Evolutionary conservation across 1,284 basidiomycete genomes (phyloP).

Genomic region (Microbotryum violaceum): DNA sequence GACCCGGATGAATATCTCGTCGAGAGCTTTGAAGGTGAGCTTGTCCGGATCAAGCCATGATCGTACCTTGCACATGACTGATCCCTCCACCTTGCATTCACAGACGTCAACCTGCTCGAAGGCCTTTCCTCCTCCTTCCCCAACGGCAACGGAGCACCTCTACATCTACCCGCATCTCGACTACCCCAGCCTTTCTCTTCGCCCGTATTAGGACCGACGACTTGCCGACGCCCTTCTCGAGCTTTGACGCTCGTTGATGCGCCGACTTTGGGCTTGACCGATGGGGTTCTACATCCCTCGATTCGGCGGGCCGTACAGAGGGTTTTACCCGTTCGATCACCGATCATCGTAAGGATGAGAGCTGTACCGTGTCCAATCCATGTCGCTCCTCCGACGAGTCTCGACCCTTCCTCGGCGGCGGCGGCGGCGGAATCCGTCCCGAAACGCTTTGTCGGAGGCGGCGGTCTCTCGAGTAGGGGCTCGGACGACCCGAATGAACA

Average conservation of each 20-base stretch:
- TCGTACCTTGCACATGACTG: too few relatives aligned
- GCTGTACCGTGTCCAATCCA: conserved; percentile 15
- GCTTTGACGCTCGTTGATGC: too few relatives aligned
- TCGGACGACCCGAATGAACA: background rate
- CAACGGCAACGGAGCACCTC: background rate
- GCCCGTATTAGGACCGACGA: background rate
- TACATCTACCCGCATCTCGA: conserved; percentile 22
- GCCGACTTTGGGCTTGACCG: background rate
- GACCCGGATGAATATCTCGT: conserved; percentile 25
- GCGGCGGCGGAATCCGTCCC: too few relatives aligned
- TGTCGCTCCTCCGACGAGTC: background rate
- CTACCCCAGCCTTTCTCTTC: conserved; percentile 9
- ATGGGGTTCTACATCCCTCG: conserved; percentile 6
- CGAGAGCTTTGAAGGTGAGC: conserved; percentile 15
- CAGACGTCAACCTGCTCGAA: conserved; percentile 27
- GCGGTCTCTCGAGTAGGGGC: background rate
- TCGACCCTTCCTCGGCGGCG: background rate
- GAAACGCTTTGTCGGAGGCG: too few relatives aligned
- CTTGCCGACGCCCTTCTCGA: background rate
- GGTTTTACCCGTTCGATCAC: conserved; percentile 4
- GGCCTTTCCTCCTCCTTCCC: conserved; percentile 7
- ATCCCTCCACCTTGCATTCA: too few relatives aligned
- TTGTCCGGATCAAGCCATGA: too few relatives aligned
- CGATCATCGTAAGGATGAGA: conserved; percentile 9
- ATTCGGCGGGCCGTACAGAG: conserved; percentile 15